These are phyloP conservation scores for Phycomyces blakesleeanus DNA, from an alignment of 192 early-diverging fungal genomes.

Conservation along the genomic window DNA sequence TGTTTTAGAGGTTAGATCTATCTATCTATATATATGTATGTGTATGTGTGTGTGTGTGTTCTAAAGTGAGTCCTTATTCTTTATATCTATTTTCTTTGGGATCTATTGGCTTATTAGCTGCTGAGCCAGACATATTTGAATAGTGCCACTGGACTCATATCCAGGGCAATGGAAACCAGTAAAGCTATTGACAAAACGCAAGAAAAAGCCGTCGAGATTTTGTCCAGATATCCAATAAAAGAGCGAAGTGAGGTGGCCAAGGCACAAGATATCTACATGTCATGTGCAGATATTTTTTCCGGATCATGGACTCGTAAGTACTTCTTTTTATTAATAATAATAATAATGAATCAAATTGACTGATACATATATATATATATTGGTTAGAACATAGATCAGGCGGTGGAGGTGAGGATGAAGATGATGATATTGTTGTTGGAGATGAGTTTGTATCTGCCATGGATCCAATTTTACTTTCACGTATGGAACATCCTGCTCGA, in stretches of 20 bases:
- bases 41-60: neutral
- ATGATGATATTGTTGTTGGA: neutral
- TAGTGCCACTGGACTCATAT: neutral
- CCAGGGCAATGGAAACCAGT: neutral
- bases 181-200: neutral
- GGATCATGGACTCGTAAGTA: conserved; percentile 6
- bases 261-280: conserved; percentile 2
- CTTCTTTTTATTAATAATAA: too few relatives aligned
- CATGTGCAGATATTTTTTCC: conserved; percentile 9
- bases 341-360: too few relatives aligned
- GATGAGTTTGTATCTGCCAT: conserved; percentile 7
- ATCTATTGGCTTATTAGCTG: neutral
- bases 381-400: neutral
- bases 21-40: too few relatives aligned
- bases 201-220: neutral
- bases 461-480: conserved; percentile 9
- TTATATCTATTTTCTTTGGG: neutral
- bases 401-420: neutral
- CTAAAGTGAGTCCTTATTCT: neutral
- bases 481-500: conserved; percentile 10
- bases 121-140: neutral
- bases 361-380: too few relatives aligned
- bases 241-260: conserved; percentile 1
- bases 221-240: neutral
- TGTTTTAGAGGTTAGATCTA: too few relatives aligned